Base-by-base conservation (phyloP, 208 protist species). In the Trypanosoma lewisi region DNA sequence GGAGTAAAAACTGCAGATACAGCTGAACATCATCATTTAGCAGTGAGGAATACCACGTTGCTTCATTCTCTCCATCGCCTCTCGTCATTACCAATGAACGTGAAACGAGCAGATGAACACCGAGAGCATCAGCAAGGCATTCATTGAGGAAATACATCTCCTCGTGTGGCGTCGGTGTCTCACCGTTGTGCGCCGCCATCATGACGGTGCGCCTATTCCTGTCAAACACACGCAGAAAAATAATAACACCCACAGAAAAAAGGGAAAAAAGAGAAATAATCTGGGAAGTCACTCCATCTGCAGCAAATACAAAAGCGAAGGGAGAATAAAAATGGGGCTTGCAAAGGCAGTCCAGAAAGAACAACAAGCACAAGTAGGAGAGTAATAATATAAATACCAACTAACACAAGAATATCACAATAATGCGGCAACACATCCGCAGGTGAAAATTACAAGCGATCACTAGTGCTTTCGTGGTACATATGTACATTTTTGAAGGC, bases 71-170 rank as follows among this genome's bases (percentile, higher is more conserved):
- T 25, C 8, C 34, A 34, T 52, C 67, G n/a, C n/a, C n/a, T 16
- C 47, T 51, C 2, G 50, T 44, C 2, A 6, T 34, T 17, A 45
- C 58, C n/a, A 89, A 59, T 11, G 83, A 89, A 49, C 62, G 77
- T 14, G 62, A 67, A 23, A 93, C 77, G 27, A 90, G 51, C 17
- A 78, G 63, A 66, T 93, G 87, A 33, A 93, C 67, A 44, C 81
- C 71, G 12, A 66, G 55, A 0, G 85, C 77, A 62, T 63, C 69
- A 49, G 67, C 42, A 16, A 92, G 73, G 50, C 77, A 89, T 42
- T 80, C 57, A 56, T 92, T 92, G 2, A 92, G 64, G 21, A 92
- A 72, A 3, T 73, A 59, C 25, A 89, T 58, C 36, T 85, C 82
- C 36, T 56, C 53, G 34, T 73, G 23, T 27, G 33, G 16, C 7